Evolutionary conservation across 179 eudicot species (phyloP).

Genomic region (Silene noctiflora): DNA sequence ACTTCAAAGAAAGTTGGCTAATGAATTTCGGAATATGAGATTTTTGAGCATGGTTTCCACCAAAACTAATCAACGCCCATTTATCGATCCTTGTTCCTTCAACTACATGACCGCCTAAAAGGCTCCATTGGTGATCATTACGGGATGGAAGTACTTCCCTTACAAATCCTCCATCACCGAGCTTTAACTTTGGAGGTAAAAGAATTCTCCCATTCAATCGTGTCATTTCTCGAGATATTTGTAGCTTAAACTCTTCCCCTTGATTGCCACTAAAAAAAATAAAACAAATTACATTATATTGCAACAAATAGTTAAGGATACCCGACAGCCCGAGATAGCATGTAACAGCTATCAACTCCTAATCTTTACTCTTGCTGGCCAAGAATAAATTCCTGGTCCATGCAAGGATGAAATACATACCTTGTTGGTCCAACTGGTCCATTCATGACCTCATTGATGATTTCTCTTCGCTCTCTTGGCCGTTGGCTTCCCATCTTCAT

Average conservation of each 20-base stretch:
- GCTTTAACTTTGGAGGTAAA: slow-evolving; percentile 78
- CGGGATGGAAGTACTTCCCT: slow-evolving; percentile 60
- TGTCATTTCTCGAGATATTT: slow-evolving; percentile 75
- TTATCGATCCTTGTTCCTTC: slow-evolving; percentile 76
- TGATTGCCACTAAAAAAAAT: slow-evolving; percentile 56
- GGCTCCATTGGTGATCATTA: slow-evolving; percentile 85
- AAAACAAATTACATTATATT: not conserved
- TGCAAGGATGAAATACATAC: slow-evolving; percentile 29
- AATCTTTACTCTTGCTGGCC: too few relatives aligned
- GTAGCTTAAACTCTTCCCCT: slow-evolving; percentile 67
- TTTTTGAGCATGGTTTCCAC: slow-evolving; percentile 63
- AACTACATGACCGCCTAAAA: slow-evolving; percentile 73
- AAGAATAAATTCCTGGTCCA: too few relatives aligned
- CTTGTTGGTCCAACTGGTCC: slow-evolving; percentile 88
- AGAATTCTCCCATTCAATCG: slow-evolving; percentile 75
- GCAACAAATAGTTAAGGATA: not conserved
- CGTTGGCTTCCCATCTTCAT: slow-evolving; percentile 81
- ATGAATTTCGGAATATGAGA: slow-evolving; percentile 60
- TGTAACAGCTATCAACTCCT: too few relatives aligned
- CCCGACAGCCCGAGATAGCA: too few relatives aligned
- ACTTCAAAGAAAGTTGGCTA: slow-evolving; percentile 61
- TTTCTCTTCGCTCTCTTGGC: slow-evolving; percentile 74
- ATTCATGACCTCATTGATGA: slow-evolving; percentile 65
- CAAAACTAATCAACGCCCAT: slow-evolving; percentile 87
- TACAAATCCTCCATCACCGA: slow-evolving; percentile 64